Evolutionary conservation across 73 alveolate species (phyloP), one percentile per base, ranked within the genome.

Genomic region (Paramecium tetraurelia): DNA sequence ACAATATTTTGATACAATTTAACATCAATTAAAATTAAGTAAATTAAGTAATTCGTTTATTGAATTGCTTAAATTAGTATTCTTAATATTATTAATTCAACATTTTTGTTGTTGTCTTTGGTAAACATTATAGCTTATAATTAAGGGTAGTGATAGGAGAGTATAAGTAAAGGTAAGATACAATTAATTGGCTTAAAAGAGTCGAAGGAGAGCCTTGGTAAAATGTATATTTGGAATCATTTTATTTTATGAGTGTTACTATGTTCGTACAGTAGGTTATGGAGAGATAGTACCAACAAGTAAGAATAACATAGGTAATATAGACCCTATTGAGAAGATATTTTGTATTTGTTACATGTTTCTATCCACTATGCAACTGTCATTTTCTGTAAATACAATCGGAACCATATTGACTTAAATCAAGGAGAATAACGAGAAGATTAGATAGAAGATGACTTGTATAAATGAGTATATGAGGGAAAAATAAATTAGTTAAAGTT

Each of bases 391-490:
- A 1, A 89, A 89, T 59, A 89, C 92, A 9, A 89, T 89, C 0
- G 94, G 94, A 70, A 14, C 94, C 0, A 89, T 89, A 3, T 72
- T 89, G 5, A 70, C 71, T 21, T 20, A 89, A 22, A 38, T 89
- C 36, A 89, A 71, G 14, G 87, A 89, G 29, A 83, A 71, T 22
- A 83, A 70, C 41, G 89, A 89, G 84, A 22, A 48, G 57, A 89
- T 69, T 4, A 31, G 87, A 71, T 59, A 41, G 29, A 89, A 89
- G n/a, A 27, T 89, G 40, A 46, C 84, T 14, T 70, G 69, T 20
- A 89, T 89, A 58, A 89, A 89, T 44, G 84, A 59, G 10, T 89
- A 89, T 50, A 89, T 89, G 94, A 40, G 84, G 12, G 90, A 89
- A 24, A 89, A 89, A 44, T 59, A 89, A 21, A 89, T 89, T 41